Conservation (phyloP, 2,329 filamentous ascomycete genomes). For the Aspergillus uvarum region DNA sequence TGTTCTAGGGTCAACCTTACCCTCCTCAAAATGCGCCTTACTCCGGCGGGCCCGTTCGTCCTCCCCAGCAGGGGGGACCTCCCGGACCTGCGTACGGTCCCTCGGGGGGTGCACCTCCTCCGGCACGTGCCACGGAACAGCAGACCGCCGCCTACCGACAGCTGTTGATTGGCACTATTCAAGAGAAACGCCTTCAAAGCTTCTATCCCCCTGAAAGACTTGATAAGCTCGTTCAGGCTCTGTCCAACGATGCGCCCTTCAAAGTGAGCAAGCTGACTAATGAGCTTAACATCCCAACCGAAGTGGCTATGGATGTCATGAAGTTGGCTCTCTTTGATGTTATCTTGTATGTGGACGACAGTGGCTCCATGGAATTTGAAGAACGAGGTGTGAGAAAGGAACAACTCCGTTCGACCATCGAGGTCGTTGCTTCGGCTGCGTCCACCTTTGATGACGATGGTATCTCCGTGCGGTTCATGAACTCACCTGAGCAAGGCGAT, state of each 20-base stretch:
- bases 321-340: constrained; percentile 64
- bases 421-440: constrained; percentile 62
- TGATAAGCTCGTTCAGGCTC: constrained; percentile 31
- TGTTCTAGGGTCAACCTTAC: constrained; percentile 25
- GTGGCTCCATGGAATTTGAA: constrained; percentile 68
- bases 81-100: constrained; percentile 29
- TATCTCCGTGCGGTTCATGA: constrained; percentile 70
- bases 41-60: constrained; percentile 24
- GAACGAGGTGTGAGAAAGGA: constrained; percentile 66
- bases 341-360: constrained; percentile 66
- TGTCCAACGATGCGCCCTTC: constrained; percentile 34
- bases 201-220: constrained; percentile 59
- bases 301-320: constrained; percentile 63
- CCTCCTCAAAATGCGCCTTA: constrained; percentile 36
- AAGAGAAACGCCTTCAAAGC: constrained; percentile 59
- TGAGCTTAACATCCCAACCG: constrained; percentile 57
- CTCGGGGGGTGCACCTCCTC: constrained; percentile 28
- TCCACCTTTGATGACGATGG: constrained; percentile 70
- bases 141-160: constrained; percentile 58
- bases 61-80: constrained; percentile 21
- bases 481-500: constrained; percentile 55
- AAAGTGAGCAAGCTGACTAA: constrained; percentile 58
- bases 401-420: constrained; percentile 64
- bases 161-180: constrained; percentile 55
- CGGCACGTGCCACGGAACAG: constrained; percentile 47